Evolutionary conservation across 305 asterid species (phyloP), one percentile per base, ranked within the genome.

Genomic region (Ilex paraguariensis): DNA sequence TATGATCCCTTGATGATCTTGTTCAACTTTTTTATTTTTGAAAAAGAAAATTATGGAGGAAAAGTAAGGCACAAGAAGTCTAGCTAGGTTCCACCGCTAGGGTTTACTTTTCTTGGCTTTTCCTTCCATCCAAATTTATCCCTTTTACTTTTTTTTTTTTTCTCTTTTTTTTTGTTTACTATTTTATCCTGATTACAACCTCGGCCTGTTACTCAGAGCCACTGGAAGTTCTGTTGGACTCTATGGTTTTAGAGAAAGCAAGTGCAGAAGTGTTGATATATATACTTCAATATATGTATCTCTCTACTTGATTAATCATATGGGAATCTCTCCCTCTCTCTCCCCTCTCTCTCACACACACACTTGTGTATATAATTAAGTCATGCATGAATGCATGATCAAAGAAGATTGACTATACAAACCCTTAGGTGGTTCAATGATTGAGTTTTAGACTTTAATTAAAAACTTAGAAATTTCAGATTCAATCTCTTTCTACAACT

Each of bases 241-340:
- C 61, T 48, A 64, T 68, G 72, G 54, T 54, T 60, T 60, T 13
- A 12, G 59, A 54, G 57, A 66, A 61, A 56, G 64, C 71, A 69
- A 46, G 62, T 62, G 63, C 66, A 68, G 68, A 69, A 58, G 81
- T 65, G 78, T 72, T 76, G 81, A 53, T 45, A 53, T 45, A 53
- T 45, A 57, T 60, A 65, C 51, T 36, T 8, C 9, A 36, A 36
- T 36, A 36, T 36, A 36, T 36, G 9, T 36, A 21, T 21, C 28
- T 21, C 2, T 21, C 28, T 21, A 1, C 28, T 21, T 21, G 28
- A 21, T 21, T 21, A 36, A 36, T 36, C 9, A 4, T 36, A 8
- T 36, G 42, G 42, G 6, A 36, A 36, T 36, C 42, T 36, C 42
- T 36, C 7, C 3, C 42, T 36, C 2, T 36, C 42, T 36, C 42